Evolutionary conservation across 2,329 filamentous ascomycete genomes (phyloP), one percentile per base, ranked within the genome.

Genomic region (Aplosporella prunicola): DNA sequence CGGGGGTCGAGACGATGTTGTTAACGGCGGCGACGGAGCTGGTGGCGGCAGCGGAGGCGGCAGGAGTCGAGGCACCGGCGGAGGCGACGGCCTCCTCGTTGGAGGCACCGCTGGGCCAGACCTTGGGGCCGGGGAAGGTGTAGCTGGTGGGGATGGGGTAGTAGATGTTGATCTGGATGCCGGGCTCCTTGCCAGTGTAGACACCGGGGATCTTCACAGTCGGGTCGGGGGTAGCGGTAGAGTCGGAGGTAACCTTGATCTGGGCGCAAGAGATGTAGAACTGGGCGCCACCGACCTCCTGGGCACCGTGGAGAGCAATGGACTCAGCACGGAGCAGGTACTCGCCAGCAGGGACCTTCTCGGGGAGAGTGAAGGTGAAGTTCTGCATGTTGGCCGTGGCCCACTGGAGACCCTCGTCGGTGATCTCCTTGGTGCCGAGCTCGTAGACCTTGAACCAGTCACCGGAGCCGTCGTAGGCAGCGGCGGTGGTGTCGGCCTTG

Each of bases 391-490:
- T 62, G 37, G 67, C 58, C 10, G 52, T 49, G 44, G 61, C 56
- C 45, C 62, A 60, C 39, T 60, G 54, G 52, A 60, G 65, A 49
- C 55, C 55, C 49, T 37, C 41, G 35, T 28, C 35, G 45, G 42
- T 58, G 52, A 18, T 42, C 31, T 5, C 51, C 51, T 5, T 48
- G 41, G 37, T 25, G 13, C 52, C 55, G 25, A 43, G 50, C 44
- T 56, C 47, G 40, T 51, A 51, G 33, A 57, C 53, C 47, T 60
- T 60, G 44, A 51, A 46, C 56, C 56, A 60, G 31, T 56, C 54
- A n/a, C 55, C 69, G 37, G 80, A 71, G 46, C 80, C 78, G 58
- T 86, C 80, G 50, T 81, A 78, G 23, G 68, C 69, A 51, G 80
- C 73, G 42, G 82, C 69, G 55, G 76, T 80, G 58, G 79, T 74